Base-by-base conservation (phyloP, 306 rosid genomes). In the Acmispon strigosus region DNA sequence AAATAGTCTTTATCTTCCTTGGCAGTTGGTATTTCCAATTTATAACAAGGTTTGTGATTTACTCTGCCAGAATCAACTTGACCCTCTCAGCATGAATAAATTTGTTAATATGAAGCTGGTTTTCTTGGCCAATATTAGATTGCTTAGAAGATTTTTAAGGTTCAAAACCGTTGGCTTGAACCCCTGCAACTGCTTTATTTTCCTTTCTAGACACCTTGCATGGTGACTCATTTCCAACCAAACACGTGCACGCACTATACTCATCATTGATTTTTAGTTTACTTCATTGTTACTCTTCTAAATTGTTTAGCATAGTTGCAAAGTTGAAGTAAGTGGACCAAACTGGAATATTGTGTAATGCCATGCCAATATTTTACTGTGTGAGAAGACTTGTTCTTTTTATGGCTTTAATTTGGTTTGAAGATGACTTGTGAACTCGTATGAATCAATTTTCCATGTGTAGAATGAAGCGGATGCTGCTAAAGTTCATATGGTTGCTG, bases 381-480 rank as follows among this genome's bases (percentile, higher is more conserved):
- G 56, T 48, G 20, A 10, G 18, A 58, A 39, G 36, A 34, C 7
- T 60, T n/a, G 27, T 74, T 22, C 55, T 57, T 36, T 14, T 37
- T 4, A 36, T 19, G 16, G 7, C 27, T 73, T 14, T 59, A 13
- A 24, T 48, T 74, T 50, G 24, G 16, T 62, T 68, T 54, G 39
- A 62, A 75, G 15, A 3, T 6, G 12, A 47, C 18, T 42, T 63
- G 54, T 69, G 41, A 62, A 15, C 73, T 54, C 36, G 5, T 24
- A 16, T 64, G 34, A 17, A 66, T 80, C 16, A 24, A 17, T 68
- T 83, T 61, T 50, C 45, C 57, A 49, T 9, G 11, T 41, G 74
- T 78, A 92, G 96, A 86, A 83, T 16, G 78, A 82, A 60, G 2
- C 74, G 12, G 89, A 88, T 12, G 89, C 80, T 2, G 94, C 97